A percentile compares a stretch with the other conserved stretches of the same genome.
These are phyloP conservation scores for Yamadazyma kitorensis DNA, from an alignment of 805 yeast genomes.

Conservation along the genomic window DNA sequence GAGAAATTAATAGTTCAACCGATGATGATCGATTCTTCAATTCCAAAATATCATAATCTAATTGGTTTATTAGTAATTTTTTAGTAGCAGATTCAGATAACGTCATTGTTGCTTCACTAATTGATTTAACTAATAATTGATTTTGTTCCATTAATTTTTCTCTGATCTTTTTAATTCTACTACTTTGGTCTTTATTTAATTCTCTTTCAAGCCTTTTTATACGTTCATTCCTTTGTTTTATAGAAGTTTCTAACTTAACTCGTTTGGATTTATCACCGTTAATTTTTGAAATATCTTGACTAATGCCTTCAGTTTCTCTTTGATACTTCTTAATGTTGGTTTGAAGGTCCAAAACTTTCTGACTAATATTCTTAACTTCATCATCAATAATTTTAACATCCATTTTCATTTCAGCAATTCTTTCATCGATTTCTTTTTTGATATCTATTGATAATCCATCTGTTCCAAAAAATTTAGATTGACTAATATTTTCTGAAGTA, in stretches of 20 bases:
- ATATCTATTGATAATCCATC: conserved; percentile 26
- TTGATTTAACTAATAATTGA: neutral
- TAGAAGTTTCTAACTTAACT: conserved; percentile 20
- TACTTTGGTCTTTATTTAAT: conserved; percentile 40
- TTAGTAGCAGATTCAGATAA: neutral
- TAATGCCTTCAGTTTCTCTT: conserved; percentile 16
- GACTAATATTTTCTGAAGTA: conserved; percentile 33
- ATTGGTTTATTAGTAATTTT: conserved; percentile 9
- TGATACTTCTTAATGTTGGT: conserved; percentile 19
- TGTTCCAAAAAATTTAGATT: conserved; percentile 29
- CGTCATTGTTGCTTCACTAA: neutral
- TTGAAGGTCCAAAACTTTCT: too few species aligned
- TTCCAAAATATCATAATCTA: conserved; percentile 15
- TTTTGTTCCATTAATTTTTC: conserved; percentile 20
- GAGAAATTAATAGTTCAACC: conserved; percentile 23
- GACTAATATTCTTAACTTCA: too few species aligned
- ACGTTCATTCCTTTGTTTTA: conserved; percentile 24
- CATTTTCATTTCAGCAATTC: conserved; percentile 12
- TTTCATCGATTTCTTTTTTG: conserved; percentile 16
- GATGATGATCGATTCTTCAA: conserved; percentile 17
- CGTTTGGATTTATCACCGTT: conserved; percentile 1
- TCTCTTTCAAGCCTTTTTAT: conserved; percentile 33
- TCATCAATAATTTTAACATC: neutral
- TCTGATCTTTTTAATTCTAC: conserved; percentile 34
- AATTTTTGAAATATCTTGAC: conserved; percentile 8